Base-by-base conservation (phyloP, 495 filamentous ascomycete genomes). In the Penicillium coprophilum region DNA sequence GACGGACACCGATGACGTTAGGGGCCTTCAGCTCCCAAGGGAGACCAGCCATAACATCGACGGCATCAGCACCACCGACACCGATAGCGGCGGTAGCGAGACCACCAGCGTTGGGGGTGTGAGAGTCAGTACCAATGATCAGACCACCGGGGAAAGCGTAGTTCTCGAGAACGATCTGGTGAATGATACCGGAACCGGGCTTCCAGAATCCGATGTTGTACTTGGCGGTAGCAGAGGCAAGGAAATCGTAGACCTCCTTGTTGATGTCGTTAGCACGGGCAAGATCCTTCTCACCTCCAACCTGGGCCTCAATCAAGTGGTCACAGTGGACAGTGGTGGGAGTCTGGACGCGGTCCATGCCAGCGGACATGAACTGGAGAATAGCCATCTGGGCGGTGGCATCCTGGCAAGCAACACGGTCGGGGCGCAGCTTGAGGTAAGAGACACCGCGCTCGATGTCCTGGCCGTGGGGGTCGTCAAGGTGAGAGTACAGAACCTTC, bases 121-220 rank as follows among this genome's bases (percentile, higher is more conserved):
- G 94, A 43, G 93, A 97, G 75, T 98, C 94, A 68, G 94, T 98
- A 75, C 94, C 94, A 75, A 98, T 97, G 77, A 98, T 84, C 57
- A 98, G 84, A 83, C 87, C 92, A 83, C 94, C 94, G 62, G 94
- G 94, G 86, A 97, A 94, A 73, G 91, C 92, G 72, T 97, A 97
- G 83, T 97, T 97, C 82, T 98, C 94, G 39, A 98, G 83, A 61
- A 98, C 75, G 68, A 97, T 97, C 82, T 98, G 94, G 78, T 98
- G 94, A 70, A 98, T 98, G 79, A 98, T 98, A 83, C 94, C 94
- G 67, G 94, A 97, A 57, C 94, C 94, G 59, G 94, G 95, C 72
- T 82, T 88, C 94, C 94, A 98, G 87, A 98, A 98, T 80, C 95
- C 95, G 71, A 98, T 97, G 80, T 96, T 92, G 83, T 97, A 98